These are phyloP conservation scores for Neofusicoccum umdonicola DNA, from an alignment of 2,329 filamentous ascomycete genomes.

Conservation along the genomic window DNA sequence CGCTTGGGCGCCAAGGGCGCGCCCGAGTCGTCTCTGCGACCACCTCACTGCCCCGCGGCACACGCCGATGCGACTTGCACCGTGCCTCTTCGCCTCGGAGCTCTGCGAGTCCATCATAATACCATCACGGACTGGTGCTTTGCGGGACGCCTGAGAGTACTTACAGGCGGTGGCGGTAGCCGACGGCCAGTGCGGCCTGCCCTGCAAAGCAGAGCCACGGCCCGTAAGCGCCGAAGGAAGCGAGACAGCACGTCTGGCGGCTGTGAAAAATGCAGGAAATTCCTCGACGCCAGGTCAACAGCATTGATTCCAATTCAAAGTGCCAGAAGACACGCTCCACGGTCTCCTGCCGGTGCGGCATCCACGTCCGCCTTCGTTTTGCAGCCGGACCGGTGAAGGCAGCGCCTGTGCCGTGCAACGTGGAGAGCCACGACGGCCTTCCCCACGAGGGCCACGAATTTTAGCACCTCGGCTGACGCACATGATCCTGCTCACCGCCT, in stretches of 20 bases:
- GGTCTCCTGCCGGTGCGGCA: not conserved
- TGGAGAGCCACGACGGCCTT: not conserved
- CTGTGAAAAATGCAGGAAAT: too few relatives aligned
- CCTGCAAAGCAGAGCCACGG: too few relatives aligned
- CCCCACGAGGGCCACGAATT: not conserved
- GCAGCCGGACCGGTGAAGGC: not conserved
- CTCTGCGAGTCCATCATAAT: not conserved
- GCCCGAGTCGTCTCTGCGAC: not conserved
- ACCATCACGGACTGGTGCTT: not conserved
- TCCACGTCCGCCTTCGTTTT: too few relatives aligned
- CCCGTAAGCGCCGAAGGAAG: too few relatives aligned
- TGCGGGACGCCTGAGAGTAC: not conserved
- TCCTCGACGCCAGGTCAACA: too few relatives aligned
- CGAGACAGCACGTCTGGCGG: too few relatives aligned
- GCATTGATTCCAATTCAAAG: too few relatives aligned
- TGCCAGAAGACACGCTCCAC: too few relatives aligned
- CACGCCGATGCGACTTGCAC: not conserved
- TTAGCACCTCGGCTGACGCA: not conserved
- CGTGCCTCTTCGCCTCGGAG: constrained; percentile 4
- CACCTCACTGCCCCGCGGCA: not conserved
- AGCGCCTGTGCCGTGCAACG: constrained; percentile 9
- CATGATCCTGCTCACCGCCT: not conserved
- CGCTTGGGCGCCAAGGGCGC: not conserved
- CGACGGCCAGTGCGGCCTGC: too few relatives aligned
- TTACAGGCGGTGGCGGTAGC: not conserved